Base-by-base conservation (phyloP, 2,329 filamentous ascomycete genomes). In the Ophiobolus disseminans region DNA sequence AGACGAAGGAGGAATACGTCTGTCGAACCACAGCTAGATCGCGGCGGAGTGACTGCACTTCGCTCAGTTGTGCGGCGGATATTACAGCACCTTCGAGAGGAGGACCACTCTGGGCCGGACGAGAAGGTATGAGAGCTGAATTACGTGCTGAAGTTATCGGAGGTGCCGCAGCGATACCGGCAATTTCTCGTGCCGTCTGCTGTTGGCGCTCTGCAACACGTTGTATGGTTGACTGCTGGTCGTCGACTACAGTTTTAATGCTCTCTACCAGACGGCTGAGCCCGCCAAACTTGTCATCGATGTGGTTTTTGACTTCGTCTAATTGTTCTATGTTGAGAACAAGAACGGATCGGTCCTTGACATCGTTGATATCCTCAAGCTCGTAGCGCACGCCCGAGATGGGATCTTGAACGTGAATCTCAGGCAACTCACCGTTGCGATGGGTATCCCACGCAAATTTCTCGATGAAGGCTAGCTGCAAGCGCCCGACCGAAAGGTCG, bases 371-470 rank as follows among this genome's bases (percentile, higher is more conserved):
- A 68, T 99, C 94, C 71, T 99, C 94, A 19, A 99, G 78, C 75
- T 99, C 94, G 71, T 99, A 93, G 13, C 94, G 88, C n/a, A 99
- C 89, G 0, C 94, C 94, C 7, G 94, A 97, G 2, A 97, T 83
- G 0, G 92, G 88, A 70, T 99, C 94, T 72, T 99, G 94, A 13
- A 99, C 94, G 71, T 99, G 97, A 13, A 99, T 97, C 63, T 99
- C 94, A 0, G 94, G 94, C 36, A 99, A 77, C 69, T 99, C 94
- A 6, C 94, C 94, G 64, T 97, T 95, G 52, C 91, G 88, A 62
- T 97, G 92, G 1, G 93, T 97, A 63, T 96, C 97, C 92, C 95
- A 99, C 0, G 93, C 94, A 69, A 99, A 99, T 70, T 97, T 99
- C 62, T 99, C 94, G 62, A 99, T 99, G 63, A 99, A 99, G 1